Conservation (phyloP, 2,329 filamentous ascomycete species). For the Curvularia eragrostidis region DNA sequence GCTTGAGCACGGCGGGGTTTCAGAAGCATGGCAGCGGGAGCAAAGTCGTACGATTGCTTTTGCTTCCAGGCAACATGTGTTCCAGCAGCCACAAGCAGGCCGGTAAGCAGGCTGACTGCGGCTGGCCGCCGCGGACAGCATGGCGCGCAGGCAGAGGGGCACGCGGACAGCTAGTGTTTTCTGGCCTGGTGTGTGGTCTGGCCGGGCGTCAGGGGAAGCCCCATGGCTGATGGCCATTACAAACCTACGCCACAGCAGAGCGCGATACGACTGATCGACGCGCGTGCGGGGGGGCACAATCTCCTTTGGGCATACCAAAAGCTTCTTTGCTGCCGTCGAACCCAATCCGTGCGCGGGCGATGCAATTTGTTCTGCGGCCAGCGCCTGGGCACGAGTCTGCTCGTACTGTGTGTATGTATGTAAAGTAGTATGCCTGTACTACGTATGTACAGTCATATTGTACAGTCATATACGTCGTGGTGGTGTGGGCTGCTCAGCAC, state of each 20-base stretch:
- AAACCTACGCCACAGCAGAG: slow-evolving; percentile 16
- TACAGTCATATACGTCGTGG: no score
- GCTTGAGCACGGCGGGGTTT: slow-evolving; percentile 18
- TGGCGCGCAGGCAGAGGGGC: no score
- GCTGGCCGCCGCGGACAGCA: neutral
- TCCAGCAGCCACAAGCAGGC: neutral
- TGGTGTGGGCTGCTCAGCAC: slow-evolving; percentile 9
- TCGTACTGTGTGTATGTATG: neutral
- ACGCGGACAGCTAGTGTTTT: neutral
- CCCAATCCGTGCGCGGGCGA: slow-evolving; percentile 10
- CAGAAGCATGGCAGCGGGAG: slow-evolving; percentile 11
- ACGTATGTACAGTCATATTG: no score
- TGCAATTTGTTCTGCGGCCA: slow-evolving; percentile 1
- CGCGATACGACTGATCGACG: slow-evolving; percentile 18
- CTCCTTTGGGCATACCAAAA: slow-evolving; percentile 20
- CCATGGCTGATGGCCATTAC: neutral
- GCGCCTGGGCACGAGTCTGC: neutral
- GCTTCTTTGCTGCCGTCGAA: slow-evolving; percentile 20
- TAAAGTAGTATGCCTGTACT: neutral
- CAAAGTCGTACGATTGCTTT: slow-evolving; percentile 15
- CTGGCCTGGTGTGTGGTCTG: neutral
- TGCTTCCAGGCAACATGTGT: slow-evolving; percentile 7
- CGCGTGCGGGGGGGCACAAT: slow-evolving; percentile 12
- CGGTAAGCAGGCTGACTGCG: neutral
- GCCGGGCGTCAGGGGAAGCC: neutral